phyloP scores from a whole-genome alignment of 768 basidiomycete genomes.

The Lactarius evosmus region DNA sequence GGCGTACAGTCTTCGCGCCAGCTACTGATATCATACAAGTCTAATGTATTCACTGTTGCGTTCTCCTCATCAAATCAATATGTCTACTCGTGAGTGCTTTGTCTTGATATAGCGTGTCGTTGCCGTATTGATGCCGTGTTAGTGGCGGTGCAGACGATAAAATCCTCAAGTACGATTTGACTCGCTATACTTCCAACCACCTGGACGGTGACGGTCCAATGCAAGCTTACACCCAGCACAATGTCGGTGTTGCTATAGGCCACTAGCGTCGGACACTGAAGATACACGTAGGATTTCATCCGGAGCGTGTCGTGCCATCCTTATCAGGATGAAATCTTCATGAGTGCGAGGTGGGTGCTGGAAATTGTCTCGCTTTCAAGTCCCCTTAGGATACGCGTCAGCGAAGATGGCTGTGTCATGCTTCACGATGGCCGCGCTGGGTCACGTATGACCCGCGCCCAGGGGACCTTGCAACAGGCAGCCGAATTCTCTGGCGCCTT shows the following conservation, averaged over 20 bases:
- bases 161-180: conserved; percentile 23
- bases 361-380: background rate
- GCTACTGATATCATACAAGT: conserved; percentile 38
- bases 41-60: conserved; percentile 65
- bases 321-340: conserved; percentile 60
- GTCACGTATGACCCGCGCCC: conserved; percentile 38
- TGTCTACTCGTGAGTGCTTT: conserved; percentile 57
- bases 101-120: background rate
- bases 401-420: conserved; percentile 68
- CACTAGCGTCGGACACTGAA: conserved; percentile 16
- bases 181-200: conserved; percentile 13
- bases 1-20: background rate
- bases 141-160: conserved; percentile 24
- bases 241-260: conserved; percentile 25
- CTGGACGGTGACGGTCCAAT: conserved; percentile 8
- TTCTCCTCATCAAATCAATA: conserved; percentile 67
- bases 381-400: conserved; percentile 31
- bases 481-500: conserved; percentile 62
- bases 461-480: conserved; percentile 50
- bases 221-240: conserved; percentile 27
- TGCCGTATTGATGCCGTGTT: background rate
- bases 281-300: conserved; percentile 52
- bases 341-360: conserved; percentile 61
- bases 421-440: conserved; percentile 56
- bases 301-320: conserved; percentile 65